Evolutionary conservation across 2,329 filamentous ascomycete species (phyloP).

Genomic region (Paecilomyces sp.): DNA sequence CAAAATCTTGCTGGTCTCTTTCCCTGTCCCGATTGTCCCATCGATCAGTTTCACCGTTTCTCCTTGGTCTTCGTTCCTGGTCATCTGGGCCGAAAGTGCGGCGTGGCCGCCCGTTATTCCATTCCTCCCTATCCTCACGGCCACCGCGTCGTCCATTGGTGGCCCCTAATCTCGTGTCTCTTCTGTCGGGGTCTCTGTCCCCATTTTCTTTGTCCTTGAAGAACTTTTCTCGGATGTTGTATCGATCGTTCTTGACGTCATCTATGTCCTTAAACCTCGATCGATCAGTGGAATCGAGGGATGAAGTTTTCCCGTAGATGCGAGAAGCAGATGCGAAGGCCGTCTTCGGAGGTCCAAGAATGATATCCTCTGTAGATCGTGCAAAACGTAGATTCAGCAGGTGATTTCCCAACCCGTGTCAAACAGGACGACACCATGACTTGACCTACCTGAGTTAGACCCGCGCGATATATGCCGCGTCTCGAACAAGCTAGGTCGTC

Average conservation of each 20-base stretch:
- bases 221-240: constrained; percentile 49
- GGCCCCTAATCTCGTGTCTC: constrained; percentile 25
- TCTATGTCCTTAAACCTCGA: constrained; percentile 49
- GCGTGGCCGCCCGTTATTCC: constrained; percentile 31
- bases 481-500: constrained; percentile 37
- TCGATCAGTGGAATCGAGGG: constrained; percentile 38
- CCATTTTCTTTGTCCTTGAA: constrained; percentile 29
- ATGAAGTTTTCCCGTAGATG: constrained; percentile 35
- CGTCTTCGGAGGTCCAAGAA: constrained; percentile 77
- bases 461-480: constrained; percentile 39
- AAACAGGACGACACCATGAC: constrained; percentile 3
- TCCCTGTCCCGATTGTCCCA: constrained; percentile 43
- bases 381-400: constrained; percentile 14
- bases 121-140: constrained; percentile 33
- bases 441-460: constrained; percentile 38
- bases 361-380: constrained; percentile 63
- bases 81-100: constrained; percentile 36
- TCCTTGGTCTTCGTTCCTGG: constrained; percentile 30
- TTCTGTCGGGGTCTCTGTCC: constrained; percentile 30
- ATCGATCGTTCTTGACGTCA: constrained; percentile 52
- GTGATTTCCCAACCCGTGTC: background rate
- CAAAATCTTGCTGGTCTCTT: constrained; percentile 49
- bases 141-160: constrained; percentile 27
- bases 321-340: constrained; percentile 72
- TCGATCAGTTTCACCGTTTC: constrained; percentile 37